Base-by-base conservation (phyloP, 306 rosid species). In the Castanea mollissima region DNA sequence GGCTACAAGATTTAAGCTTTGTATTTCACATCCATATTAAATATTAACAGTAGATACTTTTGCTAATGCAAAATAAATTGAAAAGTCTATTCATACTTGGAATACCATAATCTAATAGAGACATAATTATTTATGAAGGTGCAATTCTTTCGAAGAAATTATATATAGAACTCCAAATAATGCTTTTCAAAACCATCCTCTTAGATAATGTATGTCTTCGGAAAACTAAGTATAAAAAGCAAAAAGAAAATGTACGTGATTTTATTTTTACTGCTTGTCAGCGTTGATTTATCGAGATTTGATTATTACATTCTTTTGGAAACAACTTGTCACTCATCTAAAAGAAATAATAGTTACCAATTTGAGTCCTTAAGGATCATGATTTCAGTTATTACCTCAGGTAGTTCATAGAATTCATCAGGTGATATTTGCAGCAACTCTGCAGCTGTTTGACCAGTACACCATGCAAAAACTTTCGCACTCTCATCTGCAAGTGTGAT, bases 401-500 rank as follows among this genome's bases (percentile, higher is more conserved):
- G 91, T 73, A 92, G 97, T 74, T 90, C 95, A 60, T 75, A 63
- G 79, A 94, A 94, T 74, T 92, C 97, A 19, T 91, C 93, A 0
- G 98, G 93, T 72, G 97, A 91, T 87, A 94, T 92, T 83, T 92
- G 97, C 83, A 94, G 85, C 85, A 94, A 80, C 82, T 94, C 98
- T 81, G 89, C 85, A 49, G 98, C 98, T 67, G 97, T 87, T 85
- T 90, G 93, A 84, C 97, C 97, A 23, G 91, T 85, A 79, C 94
- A 92, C 93, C 97, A 89, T 14, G 98, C 97, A 60, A 90, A 86
- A 79, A 91, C 78, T 80, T 94, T 91, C 15, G 88, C 83, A 69
- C 85, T 85, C 73, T 92, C 82, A 63, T 92, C 98, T 68, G 97
- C 95, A 32, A 94, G 87, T 67, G 93, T 94, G 77, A 94, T 86